These are phyloP conservation scores for Chytridiales sp. DNA, from an alignment of 371 early-diverging fungal genomes.

Conservation along the genomic window DNA sequence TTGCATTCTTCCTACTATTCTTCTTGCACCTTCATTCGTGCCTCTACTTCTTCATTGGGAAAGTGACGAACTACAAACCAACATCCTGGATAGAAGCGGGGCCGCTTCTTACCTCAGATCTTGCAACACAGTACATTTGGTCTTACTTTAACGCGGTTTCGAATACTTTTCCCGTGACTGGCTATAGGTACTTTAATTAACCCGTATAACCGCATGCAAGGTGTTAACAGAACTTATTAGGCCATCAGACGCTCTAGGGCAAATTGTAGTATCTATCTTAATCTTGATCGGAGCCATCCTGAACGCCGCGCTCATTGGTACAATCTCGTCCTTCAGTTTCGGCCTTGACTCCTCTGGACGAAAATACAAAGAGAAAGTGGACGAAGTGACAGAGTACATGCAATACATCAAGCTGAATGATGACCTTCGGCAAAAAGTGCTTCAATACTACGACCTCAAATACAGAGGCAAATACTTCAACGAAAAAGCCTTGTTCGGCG, in stretches of 20 bases:
- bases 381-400: slow-evolving; percentile 39
- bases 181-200: too few species aligned
- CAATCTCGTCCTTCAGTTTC: slow-evolving; percentile 25
- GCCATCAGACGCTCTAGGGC: not conserved
- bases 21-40: slow-evolving; percentile 23
- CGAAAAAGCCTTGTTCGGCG: slow-evolving; percentile 27
- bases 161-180: slow-evolving; percentile 20
- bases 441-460: slow-evolving; percentile 34
- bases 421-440: slow-evolving; percentile 16
- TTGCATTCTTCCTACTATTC: slow-evolving; percentile 14
- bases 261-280: slow-evolving; percentile 10
- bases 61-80: not conserved
- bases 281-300: slow-evolving; percentile 5
- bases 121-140: slow-evolving; percentile 26
- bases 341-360: slow-evolving; percentile 29
- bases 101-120: too few species aligned
- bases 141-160: slow-evolving; percentile 11
- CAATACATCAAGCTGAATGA: slow-evolving; percentile 24
- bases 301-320: slow-evolving; percentile 26
- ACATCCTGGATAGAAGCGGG: too few species aligned
- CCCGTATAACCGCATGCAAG: too few species aligned
- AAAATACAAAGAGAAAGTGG: slow-evolving; percentile 30
- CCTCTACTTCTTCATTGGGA: slow-evolving; percentile 18
- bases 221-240: too few species aligned
- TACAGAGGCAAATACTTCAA: slow-evolving; percentile 43